A percentile compares a stretch with the other conserved stretches of the same genome.
These are phyloP conservation scores for Suillus brevipes DNA, from an alignment of 768 basidiomycete species.

Conservation along the genomic window DNA sequence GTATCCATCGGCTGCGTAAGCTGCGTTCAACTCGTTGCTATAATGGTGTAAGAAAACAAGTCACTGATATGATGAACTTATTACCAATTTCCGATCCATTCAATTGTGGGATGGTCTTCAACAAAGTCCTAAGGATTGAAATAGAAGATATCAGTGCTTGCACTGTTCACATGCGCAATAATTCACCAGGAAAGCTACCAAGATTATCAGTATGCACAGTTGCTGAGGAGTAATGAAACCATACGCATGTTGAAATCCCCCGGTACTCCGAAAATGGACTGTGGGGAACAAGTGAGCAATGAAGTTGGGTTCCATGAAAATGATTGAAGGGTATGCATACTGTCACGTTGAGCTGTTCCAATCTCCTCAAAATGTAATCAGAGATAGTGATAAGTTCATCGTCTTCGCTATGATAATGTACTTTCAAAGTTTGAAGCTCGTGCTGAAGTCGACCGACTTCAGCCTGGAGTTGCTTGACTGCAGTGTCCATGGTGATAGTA, in stretches of 20 bases:
- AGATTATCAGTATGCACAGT: slow-evolving; percentile 6
- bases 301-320: not conserved
- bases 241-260: slow-evolving; percentile 82
- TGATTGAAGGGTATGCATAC: slow-evolving; percentile 34
- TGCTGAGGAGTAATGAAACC: slow-evolving; percentile 4
- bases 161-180: not conserved
- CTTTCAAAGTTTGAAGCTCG: slow-evolving; percentile 44
- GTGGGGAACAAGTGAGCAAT: slow-evolving; percentile 10
- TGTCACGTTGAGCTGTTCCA: slow-evolving; percentile 64
- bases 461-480: slow-evolving; percentile 35
- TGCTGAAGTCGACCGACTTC: slow-evolving; percentile 49
- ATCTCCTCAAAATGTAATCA: slow-evolving; percentile 60
- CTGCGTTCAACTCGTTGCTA: slow-evolving; percentile 83
- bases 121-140: slow-evolving; percentile 61
- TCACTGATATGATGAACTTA: not conserved
- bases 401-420: slow-evolving; percentile 15
- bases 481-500: slow-evolving; percentile 18
- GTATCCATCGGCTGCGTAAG: slow-evolving; percentile 93
- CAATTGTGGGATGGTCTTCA: slow-evolving; percentile 73
- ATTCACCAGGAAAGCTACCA: slow-evolving; percentile 30
- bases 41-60: slow-evolving; percentile 4
- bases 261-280: slow-evolving; percentile 84
- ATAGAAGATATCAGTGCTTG: not conserved
- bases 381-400: slow-evolving; percentile 52
- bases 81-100: slow-evolving; percentile 90